phyloP scores from a whole-genome alignment of 129 eudicot species.

The Dittrichia graveolens region DNA sequence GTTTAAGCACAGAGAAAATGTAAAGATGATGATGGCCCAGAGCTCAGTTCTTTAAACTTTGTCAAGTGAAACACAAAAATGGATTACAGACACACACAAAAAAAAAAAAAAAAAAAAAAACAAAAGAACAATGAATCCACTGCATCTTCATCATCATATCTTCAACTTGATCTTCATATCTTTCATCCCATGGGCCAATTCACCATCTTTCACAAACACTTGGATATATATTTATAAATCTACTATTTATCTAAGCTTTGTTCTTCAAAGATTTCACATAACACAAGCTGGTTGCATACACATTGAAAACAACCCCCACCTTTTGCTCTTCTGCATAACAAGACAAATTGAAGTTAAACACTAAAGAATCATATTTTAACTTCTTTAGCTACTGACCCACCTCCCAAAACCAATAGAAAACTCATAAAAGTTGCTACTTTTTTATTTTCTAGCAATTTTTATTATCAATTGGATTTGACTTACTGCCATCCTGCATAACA shows the following conservation, averaged over 20 bases:
- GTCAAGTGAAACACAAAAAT: conserved; percentile 25
- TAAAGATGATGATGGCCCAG: conserved; percentile 29
- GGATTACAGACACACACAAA: conserved; percentile 21
- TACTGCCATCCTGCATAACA: too few relatives aligned
- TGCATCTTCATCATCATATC: conserved; percentile 10
- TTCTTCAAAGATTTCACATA: conserved; percentile 25
- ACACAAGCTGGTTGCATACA: conserved; percentile 73
- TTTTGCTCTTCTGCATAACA: conserved; percentile 68
- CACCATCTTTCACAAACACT: conserved; percentile 16
- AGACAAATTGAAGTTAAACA: conserved; percentile 7
- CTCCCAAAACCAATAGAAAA: conserved; percentile 2
- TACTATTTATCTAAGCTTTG: conserved; percentile 15
- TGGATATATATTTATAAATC: conserved; percentile 8
- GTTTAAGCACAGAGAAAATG: background rate
- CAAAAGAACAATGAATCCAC: background rate
- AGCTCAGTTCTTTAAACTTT: conserved; percentile 25
- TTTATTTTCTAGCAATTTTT: too few relatives aligned
- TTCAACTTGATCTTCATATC: conserved; percentile 21
- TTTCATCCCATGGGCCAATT: conserved; percentile 27
- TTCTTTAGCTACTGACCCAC: conserved; percentile 6
- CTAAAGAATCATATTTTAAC: conserved; percentile 5
- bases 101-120: conserved; percentile 20
- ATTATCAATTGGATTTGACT: too few relatives aligned
- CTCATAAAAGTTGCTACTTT: too few relatives aligned
- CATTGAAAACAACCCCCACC: conserved; percentile 76